Evolutionary conservation across 139 green algal genomes (phyloP).

Genomic region (Tetradesmus obliquus): DNA sequence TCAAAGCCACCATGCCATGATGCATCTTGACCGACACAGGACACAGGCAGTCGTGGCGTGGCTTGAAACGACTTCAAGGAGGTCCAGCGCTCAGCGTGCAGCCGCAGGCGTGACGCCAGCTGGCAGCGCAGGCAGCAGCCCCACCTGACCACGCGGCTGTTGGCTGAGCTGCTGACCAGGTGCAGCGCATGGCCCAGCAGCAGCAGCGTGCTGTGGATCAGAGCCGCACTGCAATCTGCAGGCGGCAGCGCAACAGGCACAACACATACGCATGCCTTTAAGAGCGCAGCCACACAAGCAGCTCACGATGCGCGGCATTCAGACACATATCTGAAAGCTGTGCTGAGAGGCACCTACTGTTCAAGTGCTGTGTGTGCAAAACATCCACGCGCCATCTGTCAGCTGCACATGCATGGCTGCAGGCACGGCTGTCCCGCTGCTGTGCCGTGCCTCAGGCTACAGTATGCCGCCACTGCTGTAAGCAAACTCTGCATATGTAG

Average conservation of each 20-base stretch:
- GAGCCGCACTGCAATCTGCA: slow-evolving; percentile 67
- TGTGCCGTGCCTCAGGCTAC: not conserved
- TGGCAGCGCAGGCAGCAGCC: not conserved
- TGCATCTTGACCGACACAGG: not conserved
- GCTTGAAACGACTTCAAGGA: no score
- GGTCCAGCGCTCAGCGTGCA: not conserved
- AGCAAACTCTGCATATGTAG: no score
- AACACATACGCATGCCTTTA: not conserved
- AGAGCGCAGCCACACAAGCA: no score
- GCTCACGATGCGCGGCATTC: no score
- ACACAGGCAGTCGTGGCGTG: not conserved
- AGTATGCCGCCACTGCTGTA: no score
- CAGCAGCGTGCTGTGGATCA: slow-evolving; percentile 68
- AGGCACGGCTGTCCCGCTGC: not conserved
- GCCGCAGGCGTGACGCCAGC: not conserved
- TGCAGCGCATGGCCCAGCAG: slow-evolving; percentile 65
- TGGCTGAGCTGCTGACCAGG: slow-evolving; percentile 48
- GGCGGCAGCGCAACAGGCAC: slow-evolving; percentile 9
- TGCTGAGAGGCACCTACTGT: no score
- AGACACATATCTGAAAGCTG: no score
- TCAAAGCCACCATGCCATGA: not conserved
- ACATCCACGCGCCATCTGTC: not conserved
- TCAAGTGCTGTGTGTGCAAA: no score
- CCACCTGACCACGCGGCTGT: slow-evolving; percentile 50
- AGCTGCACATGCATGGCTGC: not conserved